Base-by-base conservation (phyloP, 1,139 yeast genomes). In the Nematodospora anomalae region DNA sequence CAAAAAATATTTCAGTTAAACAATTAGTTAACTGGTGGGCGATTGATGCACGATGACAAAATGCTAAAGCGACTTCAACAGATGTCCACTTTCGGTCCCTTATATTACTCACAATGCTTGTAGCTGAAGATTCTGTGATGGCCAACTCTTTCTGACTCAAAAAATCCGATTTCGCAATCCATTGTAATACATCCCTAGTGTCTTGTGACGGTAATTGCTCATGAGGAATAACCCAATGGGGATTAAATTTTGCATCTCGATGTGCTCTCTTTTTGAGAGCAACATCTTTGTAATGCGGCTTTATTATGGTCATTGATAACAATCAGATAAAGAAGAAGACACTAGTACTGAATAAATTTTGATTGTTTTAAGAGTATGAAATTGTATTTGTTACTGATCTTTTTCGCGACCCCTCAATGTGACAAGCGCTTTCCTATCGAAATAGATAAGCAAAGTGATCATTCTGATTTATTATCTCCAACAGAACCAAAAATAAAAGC, bases 1-100 rank as follows among this genome's bases (percentile, higher is more conserved):
- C 58, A 15, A 58, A 48, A 43, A 63, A 62, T 11, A 64, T 44
- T 16, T 63, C 65, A 46, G 59, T 39, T 3, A 64, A 62, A 43
- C 66, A 62, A 37, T 62, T 62, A 35, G 65, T 59, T 42, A 63
- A 56, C 44, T 62, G 67, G 37, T 62, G 66, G 11, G 59, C 58
- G 37, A 63, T 57, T 16, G 59, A 53, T n/a, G 77, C 78, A 43
- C 80, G 62, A 43, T 74, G 74, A 37, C 76, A 71, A 52, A 66
- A 77, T 0, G 80, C 79, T 28, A 59, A 59, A 43, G 66, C 66
- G 18, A 75, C 78, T 37, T 71, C 66, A n/a, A 67, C 72, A 0
- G 79, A 60, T 3, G 69, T 55, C 45, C 52, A 59, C 31, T 57
- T 52, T 2, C 64, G 62, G 6, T 31, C 35, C 5, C 59, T 66